Evolutionary conservation across 805 yeast species (phyloP).

Genomic region (Candida endomychidarum): DNA sequence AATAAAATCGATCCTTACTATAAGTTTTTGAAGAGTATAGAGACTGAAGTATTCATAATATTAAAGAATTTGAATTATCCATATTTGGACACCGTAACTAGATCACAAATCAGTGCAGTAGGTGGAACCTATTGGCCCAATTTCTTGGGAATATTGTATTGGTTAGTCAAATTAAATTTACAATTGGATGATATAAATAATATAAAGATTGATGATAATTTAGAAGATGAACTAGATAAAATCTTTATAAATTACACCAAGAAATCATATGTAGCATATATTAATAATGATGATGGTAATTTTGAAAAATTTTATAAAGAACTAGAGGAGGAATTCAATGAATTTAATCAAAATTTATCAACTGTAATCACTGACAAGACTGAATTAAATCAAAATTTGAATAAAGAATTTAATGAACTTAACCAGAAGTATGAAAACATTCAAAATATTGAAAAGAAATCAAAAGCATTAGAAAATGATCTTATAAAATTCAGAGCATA

Average conservation of each 20-base stretch:
- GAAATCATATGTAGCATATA: slow-evolving; percentile 65
- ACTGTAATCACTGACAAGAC: slow-evolving; percentile 44
- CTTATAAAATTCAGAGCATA: slow-evolving; percentile 69
- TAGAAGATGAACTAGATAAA: slow-evolving; percentile 48
- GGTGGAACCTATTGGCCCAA: slow-evolving; percentile 89
- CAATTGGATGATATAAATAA: slow-evolving; percentile 29
- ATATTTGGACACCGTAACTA: slow-evolving; percentile 72
- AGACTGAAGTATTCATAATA: slow-evolving; percentile 69
- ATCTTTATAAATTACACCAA: slow-evolving; percentile 61
- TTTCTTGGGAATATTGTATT: slow-evolving; percentile 77
- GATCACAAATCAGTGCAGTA: slow-evolving; percentile 85
- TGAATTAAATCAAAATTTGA: slow-evolving; percentile 40
- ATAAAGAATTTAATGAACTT: slow-evolving; percentile 39
- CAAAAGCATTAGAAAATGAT: slow-evolving; percentile 68
- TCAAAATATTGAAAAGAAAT: slow-evolving; percentile 53
- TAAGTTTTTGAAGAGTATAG: slow-evolving; percentile 64
- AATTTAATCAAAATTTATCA: slow-evolving; percentile 49
- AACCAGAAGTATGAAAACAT: slow-evolving; percentile 47
- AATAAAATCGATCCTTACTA: slow-evolving; percentile 77
- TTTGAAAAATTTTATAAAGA: slow-evolving; percentile 48
- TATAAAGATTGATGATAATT: slow-evolving; percentile 9
- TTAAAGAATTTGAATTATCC: slow-evolving; percentile 73
- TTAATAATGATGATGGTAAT: slow-evolving; percentile 60
- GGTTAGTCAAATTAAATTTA: slow-evolving; percentile 65
- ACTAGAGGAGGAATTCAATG: slow-evolving; percentile 55